Evolutionary conservation across 75 land plant species (phyloP), one percentile per base, ranked within the genome.

Genomic region (Cupressus sempervirens): DNA sequence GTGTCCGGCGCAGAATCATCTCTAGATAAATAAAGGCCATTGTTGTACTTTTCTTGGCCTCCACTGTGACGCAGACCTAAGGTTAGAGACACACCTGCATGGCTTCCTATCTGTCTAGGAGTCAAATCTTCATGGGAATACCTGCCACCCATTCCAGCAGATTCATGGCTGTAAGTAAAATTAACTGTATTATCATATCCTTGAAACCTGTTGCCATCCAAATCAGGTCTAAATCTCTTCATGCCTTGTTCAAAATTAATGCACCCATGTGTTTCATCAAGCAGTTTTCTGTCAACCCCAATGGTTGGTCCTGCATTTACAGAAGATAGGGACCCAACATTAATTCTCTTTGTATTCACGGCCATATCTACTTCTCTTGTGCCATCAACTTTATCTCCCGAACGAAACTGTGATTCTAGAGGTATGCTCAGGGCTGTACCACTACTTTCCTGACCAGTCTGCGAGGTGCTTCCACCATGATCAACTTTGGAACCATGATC

Each of bases 51-150:
- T 32, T 82, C 83, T 52, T 82, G 83, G 16, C 62, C 83, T 52
- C 84, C 87, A 83, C 87, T 82, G 68, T 92, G 94, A 77, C 89
- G 94, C 76, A 94, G 92, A 15, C 94, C 95, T 26, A 94, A 86
- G 10, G 95, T 92, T 18, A 94, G 87, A 29, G 94, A 94, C 14
- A 94, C 92, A 16, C 91, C 87, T 11, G 87, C 85, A 62, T 62
- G 67, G 45, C 41, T 76, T 3, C 87, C 90, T 76, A 86, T 85
- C 16, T 56, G 85, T 30, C 72, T 65, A 73, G 76, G 40, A 3
- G 87, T 67, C 29, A 88, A 80, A 58, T 58, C 83, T 26, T 86
- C 85, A 34, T 88, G 89, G 1, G 87, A 50, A 30, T 90, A 84
- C 56, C 89, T 86, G 3, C 80, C 54, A 16, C 87, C 45, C n/a